Base-by-base conservation (phyloP, 164 flowering plant genomes). In the Hamamelis virginiana region DNA sequence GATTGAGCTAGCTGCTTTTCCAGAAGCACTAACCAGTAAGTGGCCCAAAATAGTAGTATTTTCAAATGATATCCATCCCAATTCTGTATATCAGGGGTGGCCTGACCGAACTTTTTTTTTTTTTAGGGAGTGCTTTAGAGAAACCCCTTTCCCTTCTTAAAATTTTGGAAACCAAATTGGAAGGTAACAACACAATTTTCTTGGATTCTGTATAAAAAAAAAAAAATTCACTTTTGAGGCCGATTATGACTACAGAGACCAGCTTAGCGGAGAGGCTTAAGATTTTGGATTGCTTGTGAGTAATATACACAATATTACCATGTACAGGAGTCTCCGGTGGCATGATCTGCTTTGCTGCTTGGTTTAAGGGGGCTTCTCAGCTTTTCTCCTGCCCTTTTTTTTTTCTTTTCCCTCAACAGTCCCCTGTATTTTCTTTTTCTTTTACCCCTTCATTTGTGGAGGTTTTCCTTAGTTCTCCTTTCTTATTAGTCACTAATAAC, bases 231-330 rank as follows among this genome's bases (percentile, higher is more conserved):
- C 5, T 26, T 1, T 45, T 19, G 46, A 52, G 28, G 22, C 52
- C 33, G 27, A 52, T 19, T n/a, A 5, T 55, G 65, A 72, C 9
- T 61, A 66, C 41, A 69, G 70, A 66, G 60, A 59, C 60, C 28
- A 66, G 51, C 61, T 18, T 60, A 55, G 56, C 14, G n/a, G n/a
- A 10, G 65, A 64, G 64, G 69, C 66, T 70, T 64, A 6, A 59
- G 68, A 63, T 73, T 77, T 77, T 74, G 76, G 60, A 41, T 61
- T 38, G 71, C 53, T n/a, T 52, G 3, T 62, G 72, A 59, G 66
- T 14, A 27, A 65, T 33, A 5, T 1, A 51, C n/a, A n/a, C 12
- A 26, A 26, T 44, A 10, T 25, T 16, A 18, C 62, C 26, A 51
- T 68, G 72, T 68, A 25, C 64, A 61, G 67, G 62, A 69, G 70